phyloP scores from a whole-genome alignment of 441 rosid species.

The Euphorbia schlechtendalii region DNA sequence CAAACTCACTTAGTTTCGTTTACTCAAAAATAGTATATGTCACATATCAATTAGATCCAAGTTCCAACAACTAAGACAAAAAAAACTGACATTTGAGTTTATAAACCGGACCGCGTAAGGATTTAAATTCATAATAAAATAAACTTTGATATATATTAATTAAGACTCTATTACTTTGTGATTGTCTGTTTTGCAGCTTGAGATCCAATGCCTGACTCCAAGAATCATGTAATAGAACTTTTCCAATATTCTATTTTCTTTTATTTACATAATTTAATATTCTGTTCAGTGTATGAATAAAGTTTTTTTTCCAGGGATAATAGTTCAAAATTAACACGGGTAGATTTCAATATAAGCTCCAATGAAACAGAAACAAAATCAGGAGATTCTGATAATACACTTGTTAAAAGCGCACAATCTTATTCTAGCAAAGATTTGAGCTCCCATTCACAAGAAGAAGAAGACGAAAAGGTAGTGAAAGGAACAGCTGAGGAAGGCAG shows the following conservation, averaged over 20 bases:
- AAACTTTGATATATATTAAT: too few relatives aligned
- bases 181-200: slow-evolving; percentile 33
- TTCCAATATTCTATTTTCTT: not conserved
- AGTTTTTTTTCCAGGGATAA: slow-evolving; percentile 29
- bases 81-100: too few relatives aligned
- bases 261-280: not conserved
- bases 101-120: too few relatives aligned
- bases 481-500: slow-evolving; percentile 27
- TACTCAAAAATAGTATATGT: too few relatives aligned
- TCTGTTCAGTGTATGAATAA: slow-evolving; percentile 2
- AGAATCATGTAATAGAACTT: slow-evolving; percentile 12
- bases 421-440: slow-evolving; percentile 28
- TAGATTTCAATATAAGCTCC: slow-evolving; percentile 21
- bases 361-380: slow-evolving; percentile 29
- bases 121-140: too few relatives aligned
- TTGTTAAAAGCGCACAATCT: slow-evolving; percentile 21
- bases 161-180: too few relatives aligned
- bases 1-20: too few relatives aligned
- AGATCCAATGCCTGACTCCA: slow-evolving; percentile 52
- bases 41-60: too few relatives aligned
- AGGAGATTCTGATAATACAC: slow-evolving; percentile 28
- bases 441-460: slow-evolving; percentile 24
- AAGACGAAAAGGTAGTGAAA: slow-evolving; percentile 17
- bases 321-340: slow-evolving; percentile 26
- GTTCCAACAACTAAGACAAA: too few relatives aligned